Conservation (phyloP, 306 rosid genomes). For the Rosa chinensis region DNA sequence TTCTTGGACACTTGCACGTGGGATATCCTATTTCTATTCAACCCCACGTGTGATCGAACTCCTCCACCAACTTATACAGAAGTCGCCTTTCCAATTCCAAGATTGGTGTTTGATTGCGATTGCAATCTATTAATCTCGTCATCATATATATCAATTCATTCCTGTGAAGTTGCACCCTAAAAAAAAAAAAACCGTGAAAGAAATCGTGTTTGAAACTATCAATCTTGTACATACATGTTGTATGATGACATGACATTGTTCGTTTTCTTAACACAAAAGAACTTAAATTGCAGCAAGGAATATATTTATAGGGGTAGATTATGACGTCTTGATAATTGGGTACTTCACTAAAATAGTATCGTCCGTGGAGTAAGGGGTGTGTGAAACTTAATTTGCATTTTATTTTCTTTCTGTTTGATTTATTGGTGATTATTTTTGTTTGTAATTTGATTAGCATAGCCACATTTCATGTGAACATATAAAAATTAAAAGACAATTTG, state of each 20-base stretch:
- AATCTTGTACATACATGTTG: too few species aligned
- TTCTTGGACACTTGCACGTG: constrained; percentile 24
- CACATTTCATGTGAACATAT: too few species aligned
- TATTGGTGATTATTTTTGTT: too few species aligned
- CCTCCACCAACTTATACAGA: neutral
- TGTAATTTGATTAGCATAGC: too few species aligned
- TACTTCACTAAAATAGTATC: neutral
- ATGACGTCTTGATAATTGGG: neutral
- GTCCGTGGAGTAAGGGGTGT: neutral
- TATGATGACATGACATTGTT: too few species aligned
- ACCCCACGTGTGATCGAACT: constrained; percentile 4
- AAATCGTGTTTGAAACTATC: neutral
- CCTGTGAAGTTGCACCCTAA: too few species aligned
- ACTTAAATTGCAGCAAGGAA: neutral
- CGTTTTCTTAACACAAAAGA: neutral
- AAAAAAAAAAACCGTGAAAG: neutral
- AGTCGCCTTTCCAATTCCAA: neutral
- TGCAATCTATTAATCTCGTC: neutral
- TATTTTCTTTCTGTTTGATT: too few species aligned
- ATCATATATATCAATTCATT: neutral
- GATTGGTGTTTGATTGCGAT: neutral
- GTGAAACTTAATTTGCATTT: neutral
- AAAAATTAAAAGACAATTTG: too few species aligned
- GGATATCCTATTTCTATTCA: neutral
- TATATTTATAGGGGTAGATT: neutral